These are phyloP conservation scores for Saturnispora diversa DNA, from an alignment of 805 yeast species.

Conservation along the genomic window DNA sequence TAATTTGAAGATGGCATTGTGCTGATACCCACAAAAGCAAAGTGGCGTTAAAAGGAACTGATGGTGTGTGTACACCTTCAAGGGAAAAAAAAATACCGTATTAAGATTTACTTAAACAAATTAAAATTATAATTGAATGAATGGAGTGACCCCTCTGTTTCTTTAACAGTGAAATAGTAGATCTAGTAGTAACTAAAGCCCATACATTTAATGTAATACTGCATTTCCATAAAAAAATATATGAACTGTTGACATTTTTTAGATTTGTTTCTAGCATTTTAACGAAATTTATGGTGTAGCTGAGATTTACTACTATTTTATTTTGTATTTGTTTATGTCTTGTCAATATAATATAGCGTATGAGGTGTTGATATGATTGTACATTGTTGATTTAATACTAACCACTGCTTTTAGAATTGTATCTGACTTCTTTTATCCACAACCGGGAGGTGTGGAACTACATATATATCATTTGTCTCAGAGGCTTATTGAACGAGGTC, in stretches of 20 bases:
- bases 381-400: background rate
- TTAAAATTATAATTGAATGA: too few relatives aligned
- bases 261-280: too few relatives aligned
- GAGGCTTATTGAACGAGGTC: constrained; percentile 70
- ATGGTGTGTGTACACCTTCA: too few relatives aligned
- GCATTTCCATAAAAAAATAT: too few relatives aligned
- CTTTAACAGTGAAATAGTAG: too few relatives aligned
- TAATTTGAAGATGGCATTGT: constrained; percentile 12
- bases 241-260: too few relatives aligned
- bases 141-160: too few relatives aligned
- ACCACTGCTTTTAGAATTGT: constrained; percentile 41
- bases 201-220: too few relatives aligned
- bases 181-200: too few relatives aligned
- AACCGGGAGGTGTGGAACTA: constrained; percentile 95
- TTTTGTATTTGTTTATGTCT: background rate
- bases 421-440: constrained; percentile 96
- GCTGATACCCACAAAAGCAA: too few relatives aligned
- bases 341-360: constrained; percentile 8
- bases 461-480: constrained; percentile 90
- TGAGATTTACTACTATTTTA: background rate
- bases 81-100: too few relatives aligned
- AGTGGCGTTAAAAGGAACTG: too few relatives aligned
- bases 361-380: background rate
- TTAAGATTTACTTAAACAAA: background rate
- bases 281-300: background rate